These are phyloP conservation scores for Fusarium sp. DNA, from an alignment of 2,329 filamentous ascomycete genomes.

Conservation along the genomic window DNA sequence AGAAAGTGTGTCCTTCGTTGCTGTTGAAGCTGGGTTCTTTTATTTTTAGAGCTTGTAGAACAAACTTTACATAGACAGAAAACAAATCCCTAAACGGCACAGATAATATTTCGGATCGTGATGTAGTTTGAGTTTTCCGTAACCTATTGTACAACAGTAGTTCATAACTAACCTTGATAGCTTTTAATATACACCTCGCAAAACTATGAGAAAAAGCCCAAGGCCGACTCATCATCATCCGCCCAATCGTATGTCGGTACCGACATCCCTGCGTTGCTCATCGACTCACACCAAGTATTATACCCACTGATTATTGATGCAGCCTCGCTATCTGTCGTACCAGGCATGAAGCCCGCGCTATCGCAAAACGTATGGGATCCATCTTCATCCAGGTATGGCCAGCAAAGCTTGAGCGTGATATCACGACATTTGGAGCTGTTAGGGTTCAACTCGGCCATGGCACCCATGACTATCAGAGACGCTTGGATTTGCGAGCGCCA, in stretches of 20 bases:
- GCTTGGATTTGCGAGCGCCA: slow-evolving; percentile 39
- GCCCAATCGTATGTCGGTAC: slow-evolving; percentile 37
- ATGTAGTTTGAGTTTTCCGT: no score
- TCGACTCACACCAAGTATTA: slow-evolving; percentile 39
- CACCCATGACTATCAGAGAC: slow-evolving; percentile 34
- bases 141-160: no score
- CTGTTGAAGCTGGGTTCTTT: no score
- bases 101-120: no score
- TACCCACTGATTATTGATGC: slow-evolving; percentile 41
- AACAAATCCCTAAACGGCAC: no score
- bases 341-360: slow-evolving; percentile 20
- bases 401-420: slow-evolving; percentile 40
- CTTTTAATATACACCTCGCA: no score
- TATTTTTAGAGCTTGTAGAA: no score
- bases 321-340: slow-evolving; percentile 32
- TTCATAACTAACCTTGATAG: no score
- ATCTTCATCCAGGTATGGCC: slow-evolving; percentile 36
- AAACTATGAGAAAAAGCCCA: slow-evolving; percentile 26
- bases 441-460: slow-evolving; percentile 38
- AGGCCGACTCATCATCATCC: slow-evolving; percentile 26
- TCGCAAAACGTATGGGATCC: slow-evolving; percentile 19
- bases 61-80: no score
- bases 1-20: no score
- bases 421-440: slow-evolving; percentile 44
- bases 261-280: slow-evolving; percentile 29